Base-by-base conservation (phyloP, 306 rosid species). In the Boehmeria nivea region DNA sequence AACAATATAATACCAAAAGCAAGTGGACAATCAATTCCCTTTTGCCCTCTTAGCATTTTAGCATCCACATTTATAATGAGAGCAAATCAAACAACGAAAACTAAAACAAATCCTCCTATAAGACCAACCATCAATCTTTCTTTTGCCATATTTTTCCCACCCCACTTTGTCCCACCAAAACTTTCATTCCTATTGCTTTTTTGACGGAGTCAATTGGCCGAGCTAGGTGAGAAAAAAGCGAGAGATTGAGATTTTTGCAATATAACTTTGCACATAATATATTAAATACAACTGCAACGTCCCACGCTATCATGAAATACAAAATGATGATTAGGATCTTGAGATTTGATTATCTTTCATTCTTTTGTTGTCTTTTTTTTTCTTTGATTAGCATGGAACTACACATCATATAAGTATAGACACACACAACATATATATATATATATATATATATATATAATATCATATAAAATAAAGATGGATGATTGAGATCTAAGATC, bases 401-500 rank as follows among this genome's bases (percentile, higher is more conserved):
- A n/a, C n/a, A n/a, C n/a, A 12, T 28, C 66, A 31, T 56, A 77
- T n/a, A n/a, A 75, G 40, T 43, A 39, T 62, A 74, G 51, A 61
- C 36, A 34, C 36, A 54, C 54, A 62, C 62, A 48, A 23, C 14
- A 42, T 40, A 22, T 17, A 26, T 16, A n/a, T n/a, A n/a, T n/a
- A n/a, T n/a, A n/a, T n/a, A n/a, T n/a, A n/a, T n/a, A n/a, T n/a
- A n/a, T n/a, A n/a, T n/a, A n/a, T n/a, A n/a, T n/a, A n/a, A n/a
- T n/a, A n/a, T n/a, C n/a, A n/a, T 12, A 12, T 19, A 15, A 37
- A 11, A 50, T 21, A 65, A 27, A 51, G 21, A 68, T 43, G 45
- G 64, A 61, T 67, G 80, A 57, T 47, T 70, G 54, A 59, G 68
- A 75, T 72, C 63, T 72, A 59, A 66, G 78, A 57, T 63, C 57